Conservation (phyloP, 1,139 yeast genomes). For the Kluyveromyces sp. region DNA sequence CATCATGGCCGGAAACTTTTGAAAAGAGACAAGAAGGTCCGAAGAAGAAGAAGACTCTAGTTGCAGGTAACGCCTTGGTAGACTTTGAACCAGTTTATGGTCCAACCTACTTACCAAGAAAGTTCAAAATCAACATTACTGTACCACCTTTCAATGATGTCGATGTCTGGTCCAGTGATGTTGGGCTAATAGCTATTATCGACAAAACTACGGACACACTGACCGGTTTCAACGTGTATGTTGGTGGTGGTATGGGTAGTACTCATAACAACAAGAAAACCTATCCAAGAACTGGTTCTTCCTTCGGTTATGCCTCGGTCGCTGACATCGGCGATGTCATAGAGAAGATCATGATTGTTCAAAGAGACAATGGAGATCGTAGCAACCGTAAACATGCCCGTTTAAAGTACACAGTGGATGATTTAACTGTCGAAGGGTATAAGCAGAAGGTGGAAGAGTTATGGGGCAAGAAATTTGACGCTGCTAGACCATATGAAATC, state of each 20-base stretch:
- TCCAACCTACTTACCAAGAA: conserved; percentile 84
- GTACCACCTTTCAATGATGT: conserved; percentile 97
- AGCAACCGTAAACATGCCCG: conserved; percentile 96
- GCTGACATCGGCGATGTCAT: conserved; percentile 72
- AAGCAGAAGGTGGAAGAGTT: conserved; percentile 74
- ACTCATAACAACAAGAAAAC: conserved; percentile 96
- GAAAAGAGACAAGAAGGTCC: conserved; percentile 74
- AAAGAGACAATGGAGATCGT: conserved; percentile 94
- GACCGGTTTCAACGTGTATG: conserved; percentile 77
- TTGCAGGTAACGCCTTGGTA: conserved; percentile 80
- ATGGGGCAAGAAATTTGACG: conserved; percentile 69
- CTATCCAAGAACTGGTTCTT: conserved; percentile 88
- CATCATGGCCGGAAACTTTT: conserved; percentile 64
- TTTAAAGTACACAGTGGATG: conserved; percentile 93
- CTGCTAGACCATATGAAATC: conserved; percentile 65
- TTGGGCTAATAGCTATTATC: conserved; percentile 86
- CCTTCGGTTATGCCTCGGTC: conserved; percentile 66
- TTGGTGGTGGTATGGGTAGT: conserved; percentile 99
- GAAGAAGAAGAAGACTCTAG: conserved; percentile 67
- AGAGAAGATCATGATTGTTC: conserved; percentile 89
- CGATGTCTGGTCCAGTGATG: conserved; percentile 92
- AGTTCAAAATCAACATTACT: conserved; percentile 89
- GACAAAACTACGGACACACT: conserved; percentile 50
- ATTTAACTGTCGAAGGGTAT: conserved; percentile 78
- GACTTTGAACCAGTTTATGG: conserved; percentile 88